A percentile compares a stretch with the other conserved stretches of the same genome.
Conservation (phyloP, 352 stramenopile species). For the Elongisporangium anandrum region DNA sequence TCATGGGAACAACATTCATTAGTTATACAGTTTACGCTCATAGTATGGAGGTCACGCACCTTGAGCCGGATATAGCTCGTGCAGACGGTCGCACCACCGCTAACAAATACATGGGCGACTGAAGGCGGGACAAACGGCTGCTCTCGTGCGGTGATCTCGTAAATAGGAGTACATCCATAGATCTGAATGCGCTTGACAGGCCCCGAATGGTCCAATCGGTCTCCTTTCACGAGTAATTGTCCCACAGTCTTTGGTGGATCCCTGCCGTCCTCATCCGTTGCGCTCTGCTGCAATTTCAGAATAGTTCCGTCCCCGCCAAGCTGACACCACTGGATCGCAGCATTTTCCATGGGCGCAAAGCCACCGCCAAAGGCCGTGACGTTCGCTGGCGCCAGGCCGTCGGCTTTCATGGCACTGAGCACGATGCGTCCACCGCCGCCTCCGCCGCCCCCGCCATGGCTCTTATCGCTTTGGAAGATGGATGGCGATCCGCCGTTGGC, state of each 20-base stretch:
- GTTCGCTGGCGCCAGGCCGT: slow-evolving; percentile 30
- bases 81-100: slow-evolving; percentile 57
- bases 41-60: slow-evolving; percentile 16
- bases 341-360: slow-evolving; percentile 18
- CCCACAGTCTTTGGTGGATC: slow-evolving; percentile 12
- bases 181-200: slow-evolving; percentile 62
- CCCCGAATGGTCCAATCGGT: slow-evolving; percentile 37
- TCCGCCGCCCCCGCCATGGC: slow-evolving; percentile 42
- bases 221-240: slow-evolving; percentile 56
- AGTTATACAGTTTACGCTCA: not conserved
- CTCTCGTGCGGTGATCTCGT: slow-evolving; percentile 36
- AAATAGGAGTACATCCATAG: slow-evolving; percentile 77
- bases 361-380: slow-evolving; percentile 55
- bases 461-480: slow-evolving; percentile 19
- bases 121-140: slow-evolving; percentile 51
- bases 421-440: slow-evolving; percentile 57
- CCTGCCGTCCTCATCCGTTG: slow-evolving; percentile 9
- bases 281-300: slow-evolving; percentile 43
- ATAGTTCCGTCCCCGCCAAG: slow-evolving; percentile 76
- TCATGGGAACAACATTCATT: not conserved
- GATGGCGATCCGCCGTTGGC: slow-evolving; percentile 51
- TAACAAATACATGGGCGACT: slow-evolving; percentile 62
- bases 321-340: slow-evolving; percentile 66
- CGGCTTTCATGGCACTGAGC: slow-evolving; percentile 32
- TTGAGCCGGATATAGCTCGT: slow-evolving; percentile 45